A percentile compares a stretch with the other conserved stretches of the same genome.
These are phyloP conservation scores for Haematococcus lacustris DNA, from an alignment of 139 green algal species.

Conservation along the genomic window DNA sequence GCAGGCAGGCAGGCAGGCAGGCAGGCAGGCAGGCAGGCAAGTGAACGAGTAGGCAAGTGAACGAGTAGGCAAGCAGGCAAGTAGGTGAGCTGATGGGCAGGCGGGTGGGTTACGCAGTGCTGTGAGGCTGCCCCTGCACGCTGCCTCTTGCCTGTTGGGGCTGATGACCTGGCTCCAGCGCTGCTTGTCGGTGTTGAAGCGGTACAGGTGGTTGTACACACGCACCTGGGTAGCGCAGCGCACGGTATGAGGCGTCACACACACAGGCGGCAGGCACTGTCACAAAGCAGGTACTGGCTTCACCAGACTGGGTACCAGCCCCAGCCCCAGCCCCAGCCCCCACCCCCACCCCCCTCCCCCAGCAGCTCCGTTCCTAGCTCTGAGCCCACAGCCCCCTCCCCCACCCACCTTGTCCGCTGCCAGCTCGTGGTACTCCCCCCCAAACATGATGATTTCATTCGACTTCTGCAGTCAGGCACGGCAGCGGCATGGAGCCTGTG, in stretches of 20 bases:
- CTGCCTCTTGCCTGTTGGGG: constrained; percentile 49
- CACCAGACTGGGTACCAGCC: too few species aligned
- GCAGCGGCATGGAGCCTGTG: too few species aligned
- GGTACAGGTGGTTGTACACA: constrained; percentile 86
- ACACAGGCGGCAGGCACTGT: too few species aligned
- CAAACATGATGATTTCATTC: constrained; percentile 80
- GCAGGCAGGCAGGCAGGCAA: background rate
- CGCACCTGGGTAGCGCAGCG: too few species aligned
- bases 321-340: too few species aligned
- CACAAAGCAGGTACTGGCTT: too few species aligned
- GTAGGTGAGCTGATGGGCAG: background rate
- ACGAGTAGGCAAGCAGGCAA: background rate
- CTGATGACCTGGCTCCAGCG: constrained; percentile 59
- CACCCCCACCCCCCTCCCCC: too few species aligned
- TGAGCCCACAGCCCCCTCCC: too few species aligned
- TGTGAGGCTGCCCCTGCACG: background rate
- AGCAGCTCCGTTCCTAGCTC: too few species aligned
- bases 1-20: too few species aligned
- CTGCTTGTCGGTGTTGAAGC: constrained; percentile 66
- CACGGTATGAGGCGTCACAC: too few species aligned
- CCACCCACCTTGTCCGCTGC: constrained; percentile 65
- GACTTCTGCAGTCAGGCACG: constrained; percentile 43
- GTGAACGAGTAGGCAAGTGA: background rate
- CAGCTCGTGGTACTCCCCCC: constrained; percentile 83
- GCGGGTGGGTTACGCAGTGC: background rate